phyloP scores from a whole-genome alignment of 1,284 basidiomycete genomes.

The Prillingera fragicola region DNA sequence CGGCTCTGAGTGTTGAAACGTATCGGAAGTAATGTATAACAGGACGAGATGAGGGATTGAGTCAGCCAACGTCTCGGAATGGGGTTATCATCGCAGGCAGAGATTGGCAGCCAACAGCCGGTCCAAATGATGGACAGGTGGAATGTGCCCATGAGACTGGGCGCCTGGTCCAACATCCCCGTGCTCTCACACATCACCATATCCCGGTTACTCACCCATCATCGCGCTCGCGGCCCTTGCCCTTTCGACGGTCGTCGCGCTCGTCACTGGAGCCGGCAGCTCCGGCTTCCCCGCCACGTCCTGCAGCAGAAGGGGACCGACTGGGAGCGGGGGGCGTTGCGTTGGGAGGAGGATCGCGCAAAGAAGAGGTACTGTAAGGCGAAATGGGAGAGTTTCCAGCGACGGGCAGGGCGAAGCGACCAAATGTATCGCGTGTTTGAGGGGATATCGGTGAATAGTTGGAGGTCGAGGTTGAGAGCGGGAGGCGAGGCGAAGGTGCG shows the following conservation, averaged over 20 bases:
- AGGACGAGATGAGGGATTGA: not conserved
- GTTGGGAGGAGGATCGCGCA: slow-evolving; percentile 28
- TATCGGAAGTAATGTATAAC: not conserved
- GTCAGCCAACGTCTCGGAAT: too few relatives aligned
- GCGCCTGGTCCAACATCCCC: too few relatives aligned
- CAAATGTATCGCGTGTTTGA: too few relatives aligned
- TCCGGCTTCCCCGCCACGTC: slow-evolving; percentile 1
- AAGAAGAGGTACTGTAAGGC: slow-evolving; percentile 27
- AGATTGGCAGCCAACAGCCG: not conserved
- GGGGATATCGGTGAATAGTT: too few relatives aligned
- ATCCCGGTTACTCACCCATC: slow-evolving; percentile 12
- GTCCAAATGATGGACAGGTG: not conserved
- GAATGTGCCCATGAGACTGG: not conserved
- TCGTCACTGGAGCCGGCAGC: too few relatives aligned
- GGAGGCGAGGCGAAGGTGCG: too few relatives aligned
- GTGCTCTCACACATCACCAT: not conserved
- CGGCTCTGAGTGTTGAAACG: slow-evolving; percentile 6
- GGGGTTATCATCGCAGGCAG: too few relatives aligned
- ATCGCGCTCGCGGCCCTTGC: slow-evolving; percentile 17
- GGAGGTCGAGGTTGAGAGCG: too few relatives aligned
- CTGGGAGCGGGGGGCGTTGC: slow-evolving; percentile 25
- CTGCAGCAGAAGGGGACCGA: slow-evolving; percentile 15
- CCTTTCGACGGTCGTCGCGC: slow-evolving; percentile 14
- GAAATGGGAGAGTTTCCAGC: not conserved
- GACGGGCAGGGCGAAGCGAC: not conserved